Evolutionary conservation across 768 basidiomycete genomes (phyloP).

Genomic region (Mycena amicta): DNA sequence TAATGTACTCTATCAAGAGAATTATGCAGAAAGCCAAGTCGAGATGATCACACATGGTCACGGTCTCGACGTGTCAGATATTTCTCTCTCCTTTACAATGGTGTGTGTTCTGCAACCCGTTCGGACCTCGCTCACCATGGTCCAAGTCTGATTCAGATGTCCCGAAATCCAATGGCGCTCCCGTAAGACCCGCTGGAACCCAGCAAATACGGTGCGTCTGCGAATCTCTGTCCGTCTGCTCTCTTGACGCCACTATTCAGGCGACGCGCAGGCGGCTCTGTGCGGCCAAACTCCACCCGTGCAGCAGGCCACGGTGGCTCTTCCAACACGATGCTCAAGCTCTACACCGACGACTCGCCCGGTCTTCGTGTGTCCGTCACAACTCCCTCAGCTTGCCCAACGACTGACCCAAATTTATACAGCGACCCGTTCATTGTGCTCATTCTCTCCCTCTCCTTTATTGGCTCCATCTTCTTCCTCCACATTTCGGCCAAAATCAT

Average conservation of each 20-base stretch:
- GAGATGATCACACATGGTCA: too few species aligned
- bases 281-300: slow-evolving; percentile 83
- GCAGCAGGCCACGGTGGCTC: slow-evolving; percentile 96
- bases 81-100: slow-evolving; percentile 36
- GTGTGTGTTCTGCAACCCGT: slow-evolving; percentile 23
- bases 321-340: slow-evolving; percentile 96
- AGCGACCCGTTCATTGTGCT: slow-evolving; percentile 98
- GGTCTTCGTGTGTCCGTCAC: slow-evolving; percentile 91
- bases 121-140: neutral
- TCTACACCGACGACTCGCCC: slow-evolving; percentile 98
- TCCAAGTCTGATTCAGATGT: slow-evolving; percentile 81
- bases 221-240: neutral
- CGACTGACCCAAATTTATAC: slow-evolving; percentile 5
- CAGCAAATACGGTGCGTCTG: slow-evolving; percentile 68
- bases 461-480: slow-evolving; percentile 98
- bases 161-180: slow-evolving; percentile 44
- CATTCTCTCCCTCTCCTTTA: slow-evolving; percentile 93
- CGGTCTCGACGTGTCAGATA: neutral
- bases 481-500: slow-evolving; percentile 96
- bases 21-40: neutral
- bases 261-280: slow-evolving; percentile 69
- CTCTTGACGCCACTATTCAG: slow-evolving; percentile 36
- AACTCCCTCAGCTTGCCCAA: slow-evolving; percentile 1
- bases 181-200: slow-evolving; percentile 77
- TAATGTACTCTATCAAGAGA: slow-evolving; percentile 30